phyloP scores from a whole-genome alignment of 192 early-diverging fungal genomes.

The Chytriomyces hyalinus region DNA sequence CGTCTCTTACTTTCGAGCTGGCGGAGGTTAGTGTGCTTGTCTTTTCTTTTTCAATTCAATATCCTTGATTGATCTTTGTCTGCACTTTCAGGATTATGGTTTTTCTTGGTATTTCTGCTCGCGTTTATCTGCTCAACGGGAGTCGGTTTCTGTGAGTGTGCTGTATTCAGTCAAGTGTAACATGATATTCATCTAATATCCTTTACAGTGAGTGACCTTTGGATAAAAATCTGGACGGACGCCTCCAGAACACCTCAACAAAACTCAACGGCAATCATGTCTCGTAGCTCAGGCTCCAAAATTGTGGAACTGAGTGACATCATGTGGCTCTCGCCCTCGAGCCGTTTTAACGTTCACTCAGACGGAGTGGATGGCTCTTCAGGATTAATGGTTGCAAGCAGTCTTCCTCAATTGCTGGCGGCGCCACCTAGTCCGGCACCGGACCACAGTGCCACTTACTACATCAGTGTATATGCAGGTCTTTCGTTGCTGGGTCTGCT shows the following conservation, averaged over 20 bases:
- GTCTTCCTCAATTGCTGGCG: neutral
- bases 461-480: slow-evolving; percentile 40
- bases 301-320: slow-evolving; percentile 1
- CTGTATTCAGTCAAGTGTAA: slow-evolving; percentile 10
- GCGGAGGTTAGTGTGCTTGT: slow-evolving; percentile 43
- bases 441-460: slow-evolving; percentile 38
- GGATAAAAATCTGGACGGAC: slow-evolving; percentile 49
- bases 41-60: neutral
- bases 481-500: slow-evolving; percentile 40
- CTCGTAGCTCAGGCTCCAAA: neutral
- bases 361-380: no score
- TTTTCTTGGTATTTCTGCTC: slow-evolving; percentile 31
- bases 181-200: neutral
- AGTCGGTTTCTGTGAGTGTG: slow-evolving; percentile 17
- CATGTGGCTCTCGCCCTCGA: neutral
- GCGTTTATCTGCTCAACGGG: slow-evolving; percentile 25
- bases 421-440: neutral
- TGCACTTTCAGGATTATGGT: slow-evolving; percentile 18
- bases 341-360: no score
- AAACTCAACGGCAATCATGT: neutral
- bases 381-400: neutral
- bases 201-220: slow-evolving; percentile 29
- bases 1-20: slow-evolving; percentile 46
- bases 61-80: neutral
- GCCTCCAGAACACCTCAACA: slow-evolving; percentile 14